A percentile compares a stretch with the other conserved stretches of the same genome.
Evolutionary conservation across 2,329 filamentous ascomycete genomes (phyloP).

Genomic region (Aspergillus fijiensis): DNA sequence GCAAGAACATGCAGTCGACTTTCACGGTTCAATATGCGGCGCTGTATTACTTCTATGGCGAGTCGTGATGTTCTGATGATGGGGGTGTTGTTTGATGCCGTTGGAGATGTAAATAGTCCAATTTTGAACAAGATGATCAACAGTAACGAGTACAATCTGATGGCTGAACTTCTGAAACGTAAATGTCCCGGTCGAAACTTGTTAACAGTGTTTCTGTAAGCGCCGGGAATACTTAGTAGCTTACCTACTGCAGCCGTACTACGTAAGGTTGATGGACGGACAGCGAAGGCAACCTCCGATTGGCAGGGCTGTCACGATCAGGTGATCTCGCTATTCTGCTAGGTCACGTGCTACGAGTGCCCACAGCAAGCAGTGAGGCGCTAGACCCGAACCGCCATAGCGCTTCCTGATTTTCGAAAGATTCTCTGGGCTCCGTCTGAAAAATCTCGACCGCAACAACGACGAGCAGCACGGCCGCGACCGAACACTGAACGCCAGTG

Average conservation of each 20-base stretch:
- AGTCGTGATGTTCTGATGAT: slow-evolving; percentile 15
- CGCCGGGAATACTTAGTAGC: neutral
- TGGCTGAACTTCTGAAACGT: neutral
- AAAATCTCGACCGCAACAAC: slow-evolving; percentile 43
- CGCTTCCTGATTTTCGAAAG: slow-evolving; percentile 41
- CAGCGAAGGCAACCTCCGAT: slow-evolving; percentile 9
- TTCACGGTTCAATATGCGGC: slow-evolving; percentile 81
- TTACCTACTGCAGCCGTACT: neutral
- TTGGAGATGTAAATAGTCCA: slow-evolving; percentile 6
- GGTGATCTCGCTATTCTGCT: slow-evolving; percentile 28
- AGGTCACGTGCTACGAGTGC: slow-evolving; percentile 23
- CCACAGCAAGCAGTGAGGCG: slow-evolving; percentile 18
- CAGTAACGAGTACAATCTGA: neutral
- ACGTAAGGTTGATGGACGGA: neutral
- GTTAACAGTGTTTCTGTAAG: neutral
- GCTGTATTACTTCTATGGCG: slow-evolving; percentile 67
- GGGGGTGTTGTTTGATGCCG: slow-evolving; percentile 6
- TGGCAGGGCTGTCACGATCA: slow-evolving; percentile 27
- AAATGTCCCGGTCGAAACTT: neutral
- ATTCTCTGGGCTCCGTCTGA: slow-evolving; percentile 37
- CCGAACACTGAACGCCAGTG: slow-evolving; percentile 30
- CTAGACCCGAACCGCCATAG: slow-evolving; percentile 32
- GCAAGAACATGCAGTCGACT: slow-evolving; percentile 59
- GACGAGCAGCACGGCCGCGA: slow-evolving; percentile 38
- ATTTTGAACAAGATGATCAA: neutral